Evolutionary conservation across 345 rosid genomes (phyloP).

Genomic region (Euphorbia tirucalli): DNA sequence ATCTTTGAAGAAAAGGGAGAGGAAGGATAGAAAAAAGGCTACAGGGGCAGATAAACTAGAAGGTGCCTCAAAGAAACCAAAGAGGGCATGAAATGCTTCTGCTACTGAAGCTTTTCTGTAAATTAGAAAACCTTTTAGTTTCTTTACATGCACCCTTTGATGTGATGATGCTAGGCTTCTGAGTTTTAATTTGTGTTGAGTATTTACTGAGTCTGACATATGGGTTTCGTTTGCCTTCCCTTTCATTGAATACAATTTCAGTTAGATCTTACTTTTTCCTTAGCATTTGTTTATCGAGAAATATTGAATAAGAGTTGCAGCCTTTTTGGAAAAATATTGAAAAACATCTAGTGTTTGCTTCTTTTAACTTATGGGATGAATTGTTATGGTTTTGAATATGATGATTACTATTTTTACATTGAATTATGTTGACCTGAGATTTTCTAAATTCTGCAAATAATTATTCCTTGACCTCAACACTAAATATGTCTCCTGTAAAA

Average conservation of each 20-base stretch:
- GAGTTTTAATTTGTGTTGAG: constrained; percentile 5
- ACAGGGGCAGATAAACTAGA: constrained; percentile 56
- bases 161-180: neutral
- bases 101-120: neutral
- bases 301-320: neutral
- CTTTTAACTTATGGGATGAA: too few relatives aligned
- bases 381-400: too few relatives aligned
- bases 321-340: too few relatives aligned
- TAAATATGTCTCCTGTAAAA: too few relatives aligned
- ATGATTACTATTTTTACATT: too few relatives aligned
- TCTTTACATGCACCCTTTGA: neutral
- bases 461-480: too few relatives aligned
- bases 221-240: constrained; percentile 11
- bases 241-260: neutral
- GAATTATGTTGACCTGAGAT: too few relatives aligned
- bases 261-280: too few relatives aligned
- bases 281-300: too few relatives aligned
- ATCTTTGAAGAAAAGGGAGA: constrained; percentile 86
- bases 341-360: too few relatives aligned
- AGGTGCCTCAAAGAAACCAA: constrained; percentile 27
- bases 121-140: constrained; percentile 3
- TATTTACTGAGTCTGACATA: constrained; percentile 10
- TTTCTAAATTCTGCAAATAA: too few relatives aligned
- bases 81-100: constrained; percentile 25
- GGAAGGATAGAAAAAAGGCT: constrained; percentile 82